A percentile compares a stretch with the other conserved stretches of the same genome.
phyloP scores from a whole-genome alignment of 148 eudicot genomes.

The Salicornia ramosissima region DNA sequence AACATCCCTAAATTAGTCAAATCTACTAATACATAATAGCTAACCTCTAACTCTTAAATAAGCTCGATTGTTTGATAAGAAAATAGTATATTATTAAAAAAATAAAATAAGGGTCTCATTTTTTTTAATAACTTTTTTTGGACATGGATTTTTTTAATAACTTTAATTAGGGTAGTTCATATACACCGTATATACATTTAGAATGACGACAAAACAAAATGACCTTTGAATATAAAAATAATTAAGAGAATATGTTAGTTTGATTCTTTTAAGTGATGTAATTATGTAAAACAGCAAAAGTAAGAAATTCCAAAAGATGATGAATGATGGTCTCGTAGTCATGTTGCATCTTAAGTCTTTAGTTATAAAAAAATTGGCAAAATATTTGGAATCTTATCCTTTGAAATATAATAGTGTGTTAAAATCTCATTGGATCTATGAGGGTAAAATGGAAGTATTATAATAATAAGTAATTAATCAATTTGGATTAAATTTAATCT shows the following conservation, averaged over 20 bases:
- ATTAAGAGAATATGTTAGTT: not conserved
- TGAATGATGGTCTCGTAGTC: no score
- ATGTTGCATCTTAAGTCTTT: not conserved
- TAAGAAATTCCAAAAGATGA: slow-evolving; percentile 4
- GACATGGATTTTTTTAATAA: no score
- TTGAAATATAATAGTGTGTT: not conserved
- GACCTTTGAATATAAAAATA: not conserved
- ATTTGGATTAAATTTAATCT: not conserved
- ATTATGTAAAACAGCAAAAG: no score
- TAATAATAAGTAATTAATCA: not conserved
- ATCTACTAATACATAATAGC: no score
- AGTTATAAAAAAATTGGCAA: not conserved
- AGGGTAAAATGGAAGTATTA: not conserved
- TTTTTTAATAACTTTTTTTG: no score
- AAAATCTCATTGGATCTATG: not conserved
- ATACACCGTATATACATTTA: not conserved
- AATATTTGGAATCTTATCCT: slow-evolving; percentile 5
- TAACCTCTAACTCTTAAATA: no score
- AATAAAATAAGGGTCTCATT: no score
- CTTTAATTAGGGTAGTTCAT: no score
- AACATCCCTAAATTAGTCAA: no score
- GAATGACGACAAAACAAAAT: not conserved
- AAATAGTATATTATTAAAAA: no score
- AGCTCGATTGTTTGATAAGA: no score
- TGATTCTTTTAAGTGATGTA: slow-evolving; percentile 10